Evolutionary conservation across 495 filamentous ascomycete genomes (phyloP).

Genomic region (Bacidia rubella): DNA sequence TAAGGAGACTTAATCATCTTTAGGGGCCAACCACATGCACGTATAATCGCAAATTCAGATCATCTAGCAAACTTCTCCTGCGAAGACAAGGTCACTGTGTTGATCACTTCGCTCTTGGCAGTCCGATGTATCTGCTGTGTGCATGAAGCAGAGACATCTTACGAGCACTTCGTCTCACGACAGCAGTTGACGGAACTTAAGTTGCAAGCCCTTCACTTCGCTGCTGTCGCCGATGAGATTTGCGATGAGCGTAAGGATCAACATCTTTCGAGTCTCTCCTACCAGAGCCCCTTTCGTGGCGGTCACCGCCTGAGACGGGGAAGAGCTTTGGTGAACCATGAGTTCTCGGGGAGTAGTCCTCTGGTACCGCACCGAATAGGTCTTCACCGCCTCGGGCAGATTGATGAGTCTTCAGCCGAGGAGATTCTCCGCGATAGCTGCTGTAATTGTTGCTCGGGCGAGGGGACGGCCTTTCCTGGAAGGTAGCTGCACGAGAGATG

Average conservation of each 20-base stretch:
- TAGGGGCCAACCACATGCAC: no score
- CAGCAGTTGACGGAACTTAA: not conserved
- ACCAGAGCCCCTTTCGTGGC: not conserved
- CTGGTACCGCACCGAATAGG: constrained; percentile 1
- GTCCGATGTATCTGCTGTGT: not conserved
- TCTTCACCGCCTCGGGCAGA: constrained; percentile 4
- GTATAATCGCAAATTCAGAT: no score
- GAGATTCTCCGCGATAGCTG: constrained; percentile 2
- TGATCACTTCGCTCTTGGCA: no score
- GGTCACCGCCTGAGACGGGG: not conserved
- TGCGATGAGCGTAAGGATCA: not conserved
- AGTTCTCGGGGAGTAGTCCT: constrained; percentile 2
- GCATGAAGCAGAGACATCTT: not conserved
- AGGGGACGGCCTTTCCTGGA: not conserved
- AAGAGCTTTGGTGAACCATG: constrained; percentile 5
- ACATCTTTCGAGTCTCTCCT: constrained; percentile 7
- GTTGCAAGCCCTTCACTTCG: not conserved
- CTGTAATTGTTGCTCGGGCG: constrained; percentile 9
- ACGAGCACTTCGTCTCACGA: not conserved
- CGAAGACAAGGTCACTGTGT: no score
- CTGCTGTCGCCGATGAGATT: constrained; percentile 1
- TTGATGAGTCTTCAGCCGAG: constrained; percentile 6
- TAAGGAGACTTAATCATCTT: not conserved
- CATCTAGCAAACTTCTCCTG: no score
- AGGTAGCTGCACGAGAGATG: constrained; percentile 7